Evolutionary conservation across 768 basidiomycete genomes (phyloP), one percentile per base, ranked within the genome.

Genomic region (Calocera viscosa): DNA sequence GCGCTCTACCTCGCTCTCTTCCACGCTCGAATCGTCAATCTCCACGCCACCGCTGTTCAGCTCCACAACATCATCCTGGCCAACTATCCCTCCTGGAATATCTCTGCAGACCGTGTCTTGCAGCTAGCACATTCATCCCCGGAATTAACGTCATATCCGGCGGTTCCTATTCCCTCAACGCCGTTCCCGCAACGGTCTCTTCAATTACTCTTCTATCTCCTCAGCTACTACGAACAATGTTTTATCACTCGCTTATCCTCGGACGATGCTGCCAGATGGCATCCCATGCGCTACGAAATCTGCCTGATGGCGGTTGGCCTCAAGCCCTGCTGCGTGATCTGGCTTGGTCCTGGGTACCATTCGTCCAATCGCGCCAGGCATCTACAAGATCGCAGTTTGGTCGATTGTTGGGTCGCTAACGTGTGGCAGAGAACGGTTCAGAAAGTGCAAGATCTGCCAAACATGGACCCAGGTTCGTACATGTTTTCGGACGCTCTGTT

Each of bases 31-130:
- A 22, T 60, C 30, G 11, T 10, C 30, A 30, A 60, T 32, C 53
- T 60, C 53, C 53, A 60, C 53, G 53, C 53, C 26, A 60, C 53
- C 10, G 16, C 53, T 11, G 53, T 60, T 22, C 53, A 60, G 30
- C 30, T 60, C 14, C 53, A 60, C 53, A 60, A 60, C 53, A 60
- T 32, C 19, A 26, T 60, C 53, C 26, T 60, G 53, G 30, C 53
- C 14, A 32, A 2, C 22, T 19, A 60, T 32, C 53, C 30, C 26
- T 5, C 53, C 11, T 60, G 53, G 53, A 60, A 28, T 19, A 16
- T 60, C 14, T 19, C 53, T 60, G 53, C 53, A 60, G 53, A 60
- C 53, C 53, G 53, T 32, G 53, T 60, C 53, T 60, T 60, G 53
- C 53, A 60, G 53, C 24, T 60, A 14, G 53, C 30, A 32, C 53